Percentiles rank a stretch among this genome's conserved stretches.
These are phyloP conservation scores for Tylopilus felleus DNA, from an alignment of 768 basidiomycete species.

Conservation along the genomic window DNA sequence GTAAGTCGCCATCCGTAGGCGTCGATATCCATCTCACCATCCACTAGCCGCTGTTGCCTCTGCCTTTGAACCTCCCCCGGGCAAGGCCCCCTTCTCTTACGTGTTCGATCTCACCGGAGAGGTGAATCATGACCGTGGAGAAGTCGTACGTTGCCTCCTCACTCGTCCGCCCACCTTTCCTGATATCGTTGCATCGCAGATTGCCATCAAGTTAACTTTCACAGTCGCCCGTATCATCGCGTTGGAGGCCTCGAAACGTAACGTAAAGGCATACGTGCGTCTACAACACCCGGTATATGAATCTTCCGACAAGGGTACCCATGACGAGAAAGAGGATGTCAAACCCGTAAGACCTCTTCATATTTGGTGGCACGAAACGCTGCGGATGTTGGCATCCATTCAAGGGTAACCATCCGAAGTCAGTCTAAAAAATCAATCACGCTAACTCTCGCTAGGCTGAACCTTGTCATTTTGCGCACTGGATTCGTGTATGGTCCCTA, in stretches of 20 bases:
- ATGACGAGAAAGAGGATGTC: constrained; percentile 70
- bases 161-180: not conserved
- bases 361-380: constrained; percentile 87
- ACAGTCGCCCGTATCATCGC: constrained; percentile 65
- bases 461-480: constrained; percentile 73
- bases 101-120: constrained; percentile 89
- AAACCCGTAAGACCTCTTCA: constrained; percentile 70
- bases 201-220: constrained; percentile 75
- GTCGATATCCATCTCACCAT: constrained; percentile 12
- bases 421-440: not conserved
- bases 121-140: constrained; percentile 67
- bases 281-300: constrained; percentile 79
- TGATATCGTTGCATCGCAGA: constrained; percentile 40
- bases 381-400: constrained; percentile 71
- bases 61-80: constrained; percentile 69
- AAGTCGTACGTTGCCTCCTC: constrained; percentile 49
- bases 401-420: constrained; percentile 47
- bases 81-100: constrained; percentile 66
- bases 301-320: constrained; percentile 58
- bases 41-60: constrained; percentile 60
- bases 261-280: constrained; percentile 76
- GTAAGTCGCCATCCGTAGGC: constrained; percentile 39
- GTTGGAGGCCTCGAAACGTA: constrained; percentile 73
- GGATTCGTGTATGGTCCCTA: constrained; percentile 83
- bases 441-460: constrained; percentile 49